Percentiles rank a stretch among this genome's conserved stretches.
Evolutionary conservation across 768 basidiomycete species (phyloP).

Genomic region (Leccinum pellstonianum): DNA sequence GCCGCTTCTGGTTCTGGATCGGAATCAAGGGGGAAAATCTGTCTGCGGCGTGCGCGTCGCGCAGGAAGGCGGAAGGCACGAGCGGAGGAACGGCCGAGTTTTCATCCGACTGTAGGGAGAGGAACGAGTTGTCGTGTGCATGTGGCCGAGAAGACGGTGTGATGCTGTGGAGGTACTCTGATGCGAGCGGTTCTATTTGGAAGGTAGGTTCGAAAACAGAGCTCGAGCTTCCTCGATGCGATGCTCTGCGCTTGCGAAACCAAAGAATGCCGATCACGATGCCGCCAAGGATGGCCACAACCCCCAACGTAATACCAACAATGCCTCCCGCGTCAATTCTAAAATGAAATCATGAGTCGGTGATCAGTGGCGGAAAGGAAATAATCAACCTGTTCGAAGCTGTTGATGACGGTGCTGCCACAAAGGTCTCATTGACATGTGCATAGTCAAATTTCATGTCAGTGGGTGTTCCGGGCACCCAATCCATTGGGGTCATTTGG

Average conservation of each 20-base stretch:
- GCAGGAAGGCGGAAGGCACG: no score
- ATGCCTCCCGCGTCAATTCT: constrained; percentile 12
- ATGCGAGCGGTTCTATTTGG: constrained; percentile 6
- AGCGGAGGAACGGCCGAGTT: no score
- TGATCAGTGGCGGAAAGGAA: neutral
- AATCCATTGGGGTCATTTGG: no score
- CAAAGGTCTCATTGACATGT: no score
- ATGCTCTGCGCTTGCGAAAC: constrained; percentile 9
- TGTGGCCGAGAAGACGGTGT: neutral
- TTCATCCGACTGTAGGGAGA: no score
- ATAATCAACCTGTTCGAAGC: no score
- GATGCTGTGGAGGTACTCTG: neutral
- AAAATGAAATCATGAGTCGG: constrained; percentile 5
- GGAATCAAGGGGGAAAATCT: no score
- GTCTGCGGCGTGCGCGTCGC: no score
- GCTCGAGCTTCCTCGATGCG: neutral
- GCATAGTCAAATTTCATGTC: no score
- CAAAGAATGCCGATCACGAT: constrained; percentile 6
- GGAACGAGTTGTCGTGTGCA: neutral
- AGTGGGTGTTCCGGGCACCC: no score
- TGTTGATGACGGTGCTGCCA: no score
- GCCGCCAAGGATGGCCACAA: neutral
- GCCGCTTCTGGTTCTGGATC: no score
- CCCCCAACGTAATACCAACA: constrained; percentile 13
- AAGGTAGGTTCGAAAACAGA: neutral